Base-by-base conservation (phyloP, 176 grass and related monocot genomes). In the Oryza coarctata region DNA sequence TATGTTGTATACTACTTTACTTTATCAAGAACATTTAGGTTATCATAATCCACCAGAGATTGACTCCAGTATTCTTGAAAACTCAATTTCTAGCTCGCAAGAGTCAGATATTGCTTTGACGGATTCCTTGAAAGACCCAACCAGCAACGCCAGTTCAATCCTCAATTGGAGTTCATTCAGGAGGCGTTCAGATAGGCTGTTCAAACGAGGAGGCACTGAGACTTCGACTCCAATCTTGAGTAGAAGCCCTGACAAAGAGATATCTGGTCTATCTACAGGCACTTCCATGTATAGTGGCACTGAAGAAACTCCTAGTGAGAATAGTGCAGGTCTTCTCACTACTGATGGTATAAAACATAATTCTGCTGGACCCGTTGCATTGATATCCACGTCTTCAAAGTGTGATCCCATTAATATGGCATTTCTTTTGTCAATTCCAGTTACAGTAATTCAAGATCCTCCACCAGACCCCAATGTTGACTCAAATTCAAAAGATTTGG, bases 111-210 rank as follows among this genome's bases (percentile, higher is more conserved):
- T 31, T 35, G 31, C 32, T 65, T 68, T 49, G 34, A 58, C 4
- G n/a, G 8, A 30, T 20, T 75, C 34, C 63, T 86, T 84, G 67
- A 83, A 70, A 77, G 47, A 74, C 62, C 40, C 65, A 79, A 26
- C 66, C 26, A 85, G 27, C 63, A 71, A 68, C 66, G 63, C 2
- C 62, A 65, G 49, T 28, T 40, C 45, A 40, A 73, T 79, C 65
- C 33, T 86, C 67, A 71, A 73, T 25, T 93, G 81, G 77, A 79
- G 10, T 80, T 26, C 44, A 44, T 85, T 71, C 44, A 90, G 33
- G 62, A 86, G 58, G 44, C 78, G 58, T 25, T 81, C 85, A 68
- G 13, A 40, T 38, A 82, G 73, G 36, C 83, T 29, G 28, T 78
- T 78, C 26, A 89, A 77, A 67, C 78, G n/a, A 78, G 77, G 29